Conservation (phyloP, 2,329 filamentous ascomycete genomes). For the Sporothrix globosa region DNA sequence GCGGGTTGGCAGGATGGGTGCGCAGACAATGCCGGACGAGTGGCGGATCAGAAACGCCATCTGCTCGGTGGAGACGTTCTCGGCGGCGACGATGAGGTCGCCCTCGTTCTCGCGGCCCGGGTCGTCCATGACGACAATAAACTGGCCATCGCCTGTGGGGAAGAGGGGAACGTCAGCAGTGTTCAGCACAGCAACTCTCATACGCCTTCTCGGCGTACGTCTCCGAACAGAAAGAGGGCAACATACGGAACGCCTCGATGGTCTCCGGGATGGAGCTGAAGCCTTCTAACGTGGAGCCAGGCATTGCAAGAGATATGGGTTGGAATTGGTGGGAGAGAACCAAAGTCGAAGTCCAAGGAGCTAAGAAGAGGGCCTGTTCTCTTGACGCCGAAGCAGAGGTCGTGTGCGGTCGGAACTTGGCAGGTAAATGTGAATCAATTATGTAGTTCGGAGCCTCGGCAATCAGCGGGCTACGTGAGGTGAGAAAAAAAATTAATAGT, state of each 20-base stretch:
- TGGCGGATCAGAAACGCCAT: conserved; percentile 96
- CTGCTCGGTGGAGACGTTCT: conserved; percentile 80
- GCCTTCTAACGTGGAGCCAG: conserved; percentile 55
- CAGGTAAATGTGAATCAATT: conserved; percentile 12
- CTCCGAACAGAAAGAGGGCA: not conserved
- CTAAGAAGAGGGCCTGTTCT: not conserved
- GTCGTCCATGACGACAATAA: conserved; percentile 94
- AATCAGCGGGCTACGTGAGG: conserved; percentile 24
- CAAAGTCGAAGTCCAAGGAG: not conserved
- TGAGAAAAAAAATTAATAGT: not conserved
- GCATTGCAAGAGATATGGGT: conserved; percentile 43
- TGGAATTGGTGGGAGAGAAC: not conserved
- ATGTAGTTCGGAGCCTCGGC: conserved; percentile 28
- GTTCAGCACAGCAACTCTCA: not conserved
- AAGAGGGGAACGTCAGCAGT: not conserved
- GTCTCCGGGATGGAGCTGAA: conserved; percentile 69
- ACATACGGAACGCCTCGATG: conserved; percentile 66
- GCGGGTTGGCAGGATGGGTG: conserved; percentile 72
- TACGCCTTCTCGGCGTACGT: not conserved
- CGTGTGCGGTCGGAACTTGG: not conserved
- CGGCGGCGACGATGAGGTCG: conserved; percentile 92
- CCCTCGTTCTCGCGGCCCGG: conserved; percentile 95
- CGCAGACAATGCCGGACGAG: conserved; percentile 89
- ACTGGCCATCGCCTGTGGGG: conserved; percentile 56
- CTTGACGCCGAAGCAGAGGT: not conserved